These are phyloP conservation scores for Aspergillus calidoustus DNA, from an alignment of 2,329 filamentous ascomycete species.

Conservation along the genomic window DNA sequence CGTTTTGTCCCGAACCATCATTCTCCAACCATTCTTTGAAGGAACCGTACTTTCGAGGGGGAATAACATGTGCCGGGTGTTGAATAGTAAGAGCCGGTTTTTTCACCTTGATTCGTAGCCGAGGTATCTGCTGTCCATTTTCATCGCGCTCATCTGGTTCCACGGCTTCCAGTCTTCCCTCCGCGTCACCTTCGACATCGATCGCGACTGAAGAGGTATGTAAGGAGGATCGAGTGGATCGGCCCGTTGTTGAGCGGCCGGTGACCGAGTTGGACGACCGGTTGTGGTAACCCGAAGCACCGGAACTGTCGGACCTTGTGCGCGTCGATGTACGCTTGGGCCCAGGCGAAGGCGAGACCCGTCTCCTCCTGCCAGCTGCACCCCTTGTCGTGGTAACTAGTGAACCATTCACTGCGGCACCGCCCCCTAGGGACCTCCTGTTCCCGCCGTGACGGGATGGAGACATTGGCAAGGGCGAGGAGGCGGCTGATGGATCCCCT, in stretches of 20 bases:
- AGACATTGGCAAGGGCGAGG: slow-evolving; percentile 38
- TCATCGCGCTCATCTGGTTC: slow-evolving; percentile 28
- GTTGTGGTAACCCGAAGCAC: slow-evolving; percentile 23
- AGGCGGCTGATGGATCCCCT: slow-evolving; percentile 28
- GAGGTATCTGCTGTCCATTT: slow-evolving; percentile 35
- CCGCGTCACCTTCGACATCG: slow-evolving; percentile 18
- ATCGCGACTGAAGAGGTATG: slow-evolving; percentile 22
- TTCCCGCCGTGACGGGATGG: slow-evolving; percentile 35
- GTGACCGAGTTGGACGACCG: slow-evolving; percentile 24
- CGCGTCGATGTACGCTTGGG: slow-evolving; percentile 33
- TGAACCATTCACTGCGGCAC: slow-evolving; percentile 37
- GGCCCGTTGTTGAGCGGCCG: slow-evolving; percentile 27
- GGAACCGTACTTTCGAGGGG: slow-evolving; percentile 52
- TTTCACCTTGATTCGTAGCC: slow-evolving; percentile 54
- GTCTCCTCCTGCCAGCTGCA: slow-evolving; percentile 26
- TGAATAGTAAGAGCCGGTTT: slow-evolving; percentile 56
- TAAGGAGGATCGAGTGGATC: slow-evolving; percentile 34
- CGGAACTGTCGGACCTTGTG: slow-evolving; percentile 37
- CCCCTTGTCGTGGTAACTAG: slow-evolving; percentile 31
- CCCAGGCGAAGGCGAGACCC: slow-evolving; percentile 33
- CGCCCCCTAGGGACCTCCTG: slow-evolving; percentile 37
- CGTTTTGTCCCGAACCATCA: slow-evolving; percentile 52
- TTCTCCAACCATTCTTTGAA: slow-evolving; percentile 68
- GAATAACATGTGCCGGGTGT: slow-evolving; percentile 56
- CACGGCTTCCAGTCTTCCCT: slow-evolving; percentile 6